phyloP scores from a whole-genome alignment of 768 basidiomycete genomes.

The Lentinula sp. region DNA sequence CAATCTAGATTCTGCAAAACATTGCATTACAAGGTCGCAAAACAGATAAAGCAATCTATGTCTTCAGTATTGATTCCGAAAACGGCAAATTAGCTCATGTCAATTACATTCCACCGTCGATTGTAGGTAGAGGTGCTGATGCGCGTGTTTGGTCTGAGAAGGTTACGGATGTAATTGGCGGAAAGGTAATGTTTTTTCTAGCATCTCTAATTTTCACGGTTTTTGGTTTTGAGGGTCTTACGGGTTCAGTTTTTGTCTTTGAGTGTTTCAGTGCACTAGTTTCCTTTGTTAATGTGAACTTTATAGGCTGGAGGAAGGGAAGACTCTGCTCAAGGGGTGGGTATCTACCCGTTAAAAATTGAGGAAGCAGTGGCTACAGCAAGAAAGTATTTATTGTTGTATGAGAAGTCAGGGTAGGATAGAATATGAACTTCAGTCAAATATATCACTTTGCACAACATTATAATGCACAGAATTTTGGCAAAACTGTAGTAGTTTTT shows the following conservation, averaged over 20 bases:
- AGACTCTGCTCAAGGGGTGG: conserved; percentile 87
- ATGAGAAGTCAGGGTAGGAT: too few relatives aligned
- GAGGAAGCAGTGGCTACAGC: conserved; percentile 64
- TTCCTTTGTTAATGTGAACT: not conserved
- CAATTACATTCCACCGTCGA: conserved; percentile 62
- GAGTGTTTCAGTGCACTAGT: not conserved
- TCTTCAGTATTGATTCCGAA: conserved; percentile 73
- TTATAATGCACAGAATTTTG: too few relatives aligned
- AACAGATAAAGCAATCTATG: conserved; percentile 78
- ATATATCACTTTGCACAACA: too few relatives aligned
- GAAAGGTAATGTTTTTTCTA: conserved; percentile 55
- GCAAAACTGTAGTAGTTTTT: too few relatives aligned
- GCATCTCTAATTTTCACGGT: not conserved
- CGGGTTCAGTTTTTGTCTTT: not conserved
- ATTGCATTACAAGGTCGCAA: conserved; percentile 76
- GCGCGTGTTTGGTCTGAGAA: conserved; percentile 85
- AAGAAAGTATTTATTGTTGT: conserved; percentile 26
- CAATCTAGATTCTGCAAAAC: conserved; percentile 60
- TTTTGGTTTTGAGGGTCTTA: not conserved
- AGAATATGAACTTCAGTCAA: too few relatives aligned
- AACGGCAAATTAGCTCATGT: conserved; percentile 79
- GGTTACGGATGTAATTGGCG: conserved; percentile 77
- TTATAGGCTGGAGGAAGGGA: conserved; percentile 90
- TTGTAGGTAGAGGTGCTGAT: conserved; percentile 65
- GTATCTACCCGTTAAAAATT: conserved; percentile 55